Evolutionary conservation across 345 rosid genomes (phyloP).

Genomic region (Boechera retrofracta): DNA sequence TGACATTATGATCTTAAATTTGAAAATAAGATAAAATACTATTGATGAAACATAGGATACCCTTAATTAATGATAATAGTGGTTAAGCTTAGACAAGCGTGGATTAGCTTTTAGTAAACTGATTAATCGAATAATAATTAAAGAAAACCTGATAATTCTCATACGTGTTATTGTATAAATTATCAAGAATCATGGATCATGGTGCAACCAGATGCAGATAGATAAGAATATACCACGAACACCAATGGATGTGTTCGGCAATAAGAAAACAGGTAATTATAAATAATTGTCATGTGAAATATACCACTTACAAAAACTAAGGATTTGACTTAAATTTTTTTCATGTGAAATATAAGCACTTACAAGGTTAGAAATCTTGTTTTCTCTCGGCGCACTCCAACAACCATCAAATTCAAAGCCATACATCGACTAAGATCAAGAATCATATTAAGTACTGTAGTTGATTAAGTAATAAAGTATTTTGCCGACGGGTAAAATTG

Average conservation of each 20-base stretch:
- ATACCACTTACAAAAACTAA: background rate
- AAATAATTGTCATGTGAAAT: slow-evolving; percentile 4
- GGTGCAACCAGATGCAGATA: slow-evolving; percentile 27
- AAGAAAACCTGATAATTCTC: slow-evolving; percentile 25
- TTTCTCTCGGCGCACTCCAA: slow-evolving; percentile 9
- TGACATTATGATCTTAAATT: slow-evolving; percentile 30
- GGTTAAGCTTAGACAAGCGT: slow-evolving; percentile 35
- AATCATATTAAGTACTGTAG: background rate
- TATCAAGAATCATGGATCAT: slow-evolving; percentile 9
- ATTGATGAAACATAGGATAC: slow-evolving; percentile 41
- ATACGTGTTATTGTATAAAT: slow-evolving; percentile 28
- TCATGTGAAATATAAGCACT: background rate
- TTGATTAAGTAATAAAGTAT: slow-evolving; percentile 17
- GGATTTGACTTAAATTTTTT: background rate
- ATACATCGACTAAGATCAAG: background rate
- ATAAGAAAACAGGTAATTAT: background rate
- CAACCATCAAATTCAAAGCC: slow-evolving; percentile 5
- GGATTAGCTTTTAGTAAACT: slow-evolving; percentile 24
- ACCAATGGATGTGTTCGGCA: slow-evolving; percentile 20
- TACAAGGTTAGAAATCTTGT: background rate
- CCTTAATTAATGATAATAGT: slow-evolving; percentile 11
- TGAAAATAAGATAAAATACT: slow-evolving; percentile 6
- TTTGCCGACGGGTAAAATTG: slow-evolving; percentile 19
- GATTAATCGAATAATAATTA: slow-evolving; percentile 29
- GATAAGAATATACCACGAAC: slow-evolving; percentile 26